Conservation (phyloP, 2,329 filamentous ascomycete species). For the Fusarium scirpi region DNA sequence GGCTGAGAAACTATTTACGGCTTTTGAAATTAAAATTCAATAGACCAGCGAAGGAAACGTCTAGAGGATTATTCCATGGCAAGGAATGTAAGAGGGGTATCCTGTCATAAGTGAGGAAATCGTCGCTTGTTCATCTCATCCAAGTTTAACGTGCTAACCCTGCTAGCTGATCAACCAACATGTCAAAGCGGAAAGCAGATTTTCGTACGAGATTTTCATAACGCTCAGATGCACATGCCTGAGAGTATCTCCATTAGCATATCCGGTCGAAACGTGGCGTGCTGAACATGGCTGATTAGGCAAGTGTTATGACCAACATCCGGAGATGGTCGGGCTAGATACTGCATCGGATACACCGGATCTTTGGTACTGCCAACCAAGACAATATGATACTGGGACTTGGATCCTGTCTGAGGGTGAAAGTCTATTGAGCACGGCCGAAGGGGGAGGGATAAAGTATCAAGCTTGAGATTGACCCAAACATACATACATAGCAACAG, state of each 20-base stretch:
- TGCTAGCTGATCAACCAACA: background rate
- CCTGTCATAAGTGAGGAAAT: background rate
- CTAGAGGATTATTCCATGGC: background rate
- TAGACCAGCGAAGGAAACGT: background rate
- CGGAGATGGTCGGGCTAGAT: background rate
- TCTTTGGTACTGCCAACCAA: background rate
- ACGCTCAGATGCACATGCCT: background rate
- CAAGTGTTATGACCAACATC: background rate
- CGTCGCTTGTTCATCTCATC: background rate
- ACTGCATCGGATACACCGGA: background rate
- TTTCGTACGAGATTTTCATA: background rate
- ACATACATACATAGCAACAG: background rate
- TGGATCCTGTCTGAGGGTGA: no score
- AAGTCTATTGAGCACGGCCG: background rate
- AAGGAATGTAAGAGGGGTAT: background rate
- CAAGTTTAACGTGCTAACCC: background rate
- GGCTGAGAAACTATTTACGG: background rate
- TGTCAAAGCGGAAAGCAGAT: background rate
- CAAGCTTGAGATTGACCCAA: background rate
- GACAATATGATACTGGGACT: no score
- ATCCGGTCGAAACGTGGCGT: background rate
- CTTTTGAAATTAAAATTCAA: background rate
- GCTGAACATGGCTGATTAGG: background rate
- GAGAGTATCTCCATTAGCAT: background rate
- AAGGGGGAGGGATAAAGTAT: background rate